phyloP scores from a whole-genome alignment of 2,329 filamentous ascomycete genomes.

The Rugonectria rugulosa region DNA sequence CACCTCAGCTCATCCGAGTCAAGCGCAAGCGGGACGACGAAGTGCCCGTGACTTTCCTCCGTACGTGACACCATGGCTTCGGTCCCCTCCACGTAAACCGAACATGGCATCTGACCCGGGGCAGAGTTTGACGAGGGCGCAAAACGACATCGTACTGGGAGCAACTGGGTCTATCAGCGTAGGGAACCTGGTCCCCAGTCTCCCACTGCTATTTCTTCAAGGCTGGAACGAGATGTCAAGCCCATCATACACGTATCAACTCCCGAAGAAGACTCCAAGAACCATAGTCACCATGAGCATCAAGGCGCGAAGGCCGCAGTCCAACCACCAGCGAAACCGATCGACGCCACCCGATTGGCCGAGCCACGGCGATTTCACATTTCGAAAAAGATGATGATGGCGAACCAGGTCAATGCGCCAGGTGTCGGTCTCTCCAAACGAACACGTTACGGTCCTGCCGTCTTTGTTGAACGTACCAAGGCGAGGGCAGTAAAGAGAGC shows the following conservation, averaged over 20 bases:
- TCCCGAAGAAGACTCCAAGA: constrained; percentile 42
- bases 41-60: constrained; percentile 62
- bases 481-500: constrained; percentile 44
- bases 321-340: constrained; percentile 10
- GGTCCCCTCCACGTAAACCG: constrained; percentile 6
- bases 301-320: constrained; percentile 2
- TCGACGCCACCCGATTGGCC: constrained; percentile 20
- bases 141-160: constrained; percentile 61
- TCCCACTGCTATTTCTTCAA: constrained; percentile 34
- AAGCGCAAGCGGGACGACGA: constrained; percentile 67
- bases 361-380: constrained; percentile 64
- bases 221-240: constrained; percentile 31
- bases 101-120: constrained; percentile 26
- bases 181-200: constrained; percentile 46
- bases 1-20: constrained; percentile 65
- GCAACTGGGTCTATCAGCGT: constrained; percentile 64
- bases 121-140: constrained; percentile 60
- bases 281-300: constrained; percentile 18
- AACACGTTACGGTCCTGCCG: constrained; percentile 51
- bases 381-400: constrained; percentile 54
- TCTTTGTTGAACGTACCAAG: constrained; percentile 64
- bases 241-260: constrained; percentile 60
- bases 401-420: constrained; percentile 30
- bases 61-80: constrained; percentile 47
- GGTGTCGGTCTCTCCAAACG: constrained; percentile 50